Evolutionary conservation across 176 grass and related monocot species (phyloP), one percentile per base, ranked within the genome.

Genomic region (Carex littledalei): DNA sequence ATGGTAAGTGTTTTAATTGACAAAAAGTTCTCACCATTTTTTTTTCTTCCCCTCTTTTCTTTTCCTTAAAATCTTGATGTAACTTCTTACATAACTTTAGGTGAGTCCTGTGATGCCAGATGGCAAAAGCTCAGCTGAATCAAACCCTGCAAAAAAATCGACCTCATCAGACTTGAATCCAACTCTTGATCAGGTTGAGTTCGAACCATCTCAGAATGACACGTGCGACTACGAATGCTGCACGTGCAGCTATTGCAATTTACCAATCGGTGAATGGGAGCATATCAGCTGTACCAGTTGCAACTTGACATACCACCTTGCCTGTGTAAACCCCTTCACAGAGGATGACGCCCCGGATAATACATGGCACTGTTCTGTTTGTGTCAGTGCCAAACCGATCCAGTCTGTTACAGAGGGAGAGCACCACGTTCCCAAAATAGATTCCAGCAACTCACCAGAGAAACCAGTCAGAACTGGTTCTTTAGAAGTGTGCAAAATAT

Each of bases 301-400:
- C 69, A 82, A 84, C 67, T 45, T 87, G 67, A 81, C 81, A 14
- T 97, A 82, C 41, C 90, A 92, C 70, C 85, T 89, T 66, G 90
- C 89, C 37, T 97, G 92, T 86, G 83, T 86, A 20, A 82, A 91
- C 47, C 84, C 70, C 70, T 56, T 83, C 83, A 84, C 81, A 53
- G 52, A 90, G 21, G 88, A 84, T 80, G 80, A 86, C 57, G 83
- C 84, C 63, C 80, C 81, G 47, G 78, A 66, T 80, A 81, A 73
- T 71, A 91, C 90, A 53, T 97, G 92, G 92, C 89, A 70, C 72
- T 97, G 88, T 85, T 84, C 83, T 91, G 78, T 59, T 52, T 97
- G 92, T 78, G 52, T 78, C 52, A 78, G 74, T 10, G 26, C 8
- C 70, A 74, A 55, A 78, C 53, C 26, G 18, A 57, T 57, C 74